Evolutionary conservation across 352 stramenopile species (phyloP).

Genomic region (Ophiocytium majus): DNA sequence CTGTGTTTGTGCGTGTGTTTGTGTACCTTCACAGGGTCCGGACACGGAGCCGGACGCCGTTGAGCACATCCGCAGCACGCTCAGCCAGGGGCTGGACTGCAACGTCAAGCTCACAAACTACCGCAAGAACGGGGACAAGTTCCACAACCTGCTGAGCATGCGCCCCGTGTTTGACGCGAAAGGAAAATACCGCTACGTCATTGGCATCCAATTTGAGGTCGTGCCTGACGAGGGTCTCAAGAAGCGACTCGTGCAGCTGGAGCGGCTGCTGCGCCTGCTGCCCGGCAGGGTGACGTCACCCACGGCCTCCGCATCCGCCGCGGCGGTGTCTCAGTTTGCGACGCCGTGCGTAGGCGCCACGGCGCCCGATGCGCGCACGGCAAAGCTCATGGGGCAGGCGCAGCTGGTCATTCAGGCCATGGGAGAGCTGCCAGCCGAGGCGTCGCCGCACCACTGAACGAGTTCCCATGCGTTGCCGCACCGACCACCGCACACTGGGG

Average conservation of each 20-base stretch:
- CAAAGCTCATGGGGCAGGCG: slow-evolving; percentile 23
- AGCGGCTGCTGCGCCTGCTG: slow-evolving; percentile 56
- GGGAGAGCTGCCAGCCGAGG: not conserved
- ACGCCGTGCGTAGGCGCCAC: not conserved
- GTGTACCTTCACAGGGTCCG: slow-evolving; percentile 66
- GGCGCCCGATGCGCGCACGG: not conserved
- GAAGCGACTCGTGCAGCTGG: slow-evolving; percentile 54
- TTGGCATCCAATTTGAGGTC: slow-evolving; percentile 57
- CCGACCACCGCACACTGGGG: too few relatives aligned
- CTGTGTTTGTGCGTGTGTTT: slow-evolving; percentile 28
- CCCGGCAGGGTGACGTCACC: slow-evolving; percentile 42
- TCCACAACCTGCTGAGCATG: slow-evolving; percentile 85
- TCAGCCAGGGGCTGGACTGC: slow-evolving; percentile 61
- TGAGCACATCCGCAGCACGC: slow-evolving; percentile 55
- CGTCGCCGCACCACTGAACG: too few relatives aligned
- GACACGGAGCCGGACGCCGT: slow-evolving; percentile 53
- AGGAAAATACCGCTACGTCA: slow-evolving; percentile 50
- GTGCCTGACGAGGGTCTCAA: slow-evolving; percentile 50
- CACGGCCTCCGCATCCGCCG: slow-evolving; percentile 39
- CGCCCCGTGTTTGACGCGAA: slow-evolving; percentile 71
- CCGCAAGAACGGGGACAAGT: slow-evolving; percentile 75
- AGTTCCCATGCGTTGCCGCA: too few relatives aligned
- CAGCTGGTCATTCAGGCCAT: slow-evolving; percentile 22
- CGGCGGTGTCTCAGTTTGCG: slow-evolving; percentile 26
- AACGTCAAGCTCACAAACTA: slow-evolving; percentile 79